phyloP scores from a whole-genome alignment of 352 stramenopile species.

The Phytophthora crassamura region DNA sequence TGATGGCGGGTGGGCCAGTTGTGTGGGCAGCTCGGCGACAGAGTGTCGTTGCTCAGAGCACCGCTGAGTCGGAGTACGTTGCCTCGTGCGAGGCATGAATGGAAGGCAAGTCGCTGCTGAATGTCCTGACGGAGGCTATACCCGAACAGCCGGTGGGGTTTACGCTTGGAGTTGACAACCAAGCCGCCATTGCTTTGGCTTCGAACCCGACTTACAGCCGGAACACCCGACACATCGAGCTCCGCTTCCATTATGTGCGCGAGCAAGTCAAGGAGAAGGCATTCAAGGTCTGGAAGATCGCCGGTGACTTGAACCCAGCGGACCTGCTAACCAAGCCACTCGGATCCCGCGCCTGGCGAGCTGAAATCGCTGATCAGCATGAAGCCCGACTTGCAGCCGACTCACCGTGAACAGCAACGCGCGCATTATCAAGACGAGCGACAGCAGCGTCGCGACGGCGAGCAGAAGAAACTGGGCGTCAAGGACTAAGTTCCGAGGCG shows the following conservation, averaged over 20 bases:
- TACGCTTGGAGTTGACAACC: slow-evolving; percentile 28
- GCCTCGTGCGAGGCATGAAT: slow-evolving; percentile 21
- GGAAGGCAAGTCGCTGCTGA: slow-evolving; percentile 6
- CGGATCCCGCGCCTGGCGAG: slow-evolving; percentile 2
- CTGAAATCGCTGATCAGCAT: slow-evolving; percentile 12
- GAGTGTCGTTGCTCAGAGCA: slow-evolving; percentile 24
- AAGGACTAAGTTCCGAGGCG: too few relatives aligned
- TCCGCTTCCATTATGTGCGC: slow-evolving; percentile 22
- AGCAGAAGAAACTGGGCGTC: too few relatives aligned
- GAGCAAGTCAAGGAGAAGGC: slow-evolving; percentile 14
- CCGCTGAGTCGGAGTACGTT: slow-evolving; percentile 30
- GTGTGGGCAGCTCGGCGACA: slow-evolving; percentile 16
- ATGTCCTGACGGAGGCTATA: slow-evolving; percentile 23
- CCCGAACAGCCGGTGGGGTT: neutral
- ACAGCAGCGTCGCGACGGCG: too few relatives aligned
- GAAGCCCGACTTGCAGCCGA: too few relatives aligned
- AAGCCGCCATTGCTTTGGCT: slow-evolving; percentile 20
- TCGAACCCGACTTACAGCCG: slow-evolving; percentile 20
- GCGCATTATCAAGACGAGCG: too few relatives aligned
- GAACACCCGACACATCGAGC: slow-evolving; percentile 15
- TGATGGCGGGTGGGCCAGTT: slow-evolving; percentile 16
- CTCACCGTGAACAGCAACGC: too few relatives aligned
- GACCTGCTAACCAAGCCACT: slow-evolving; percentile 18
- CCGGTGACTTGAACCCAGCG: slow-evolving; percentile 10
- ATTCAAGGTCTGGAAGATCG: slow-evolving; percentile 10